Base-by-base conservation (phyloP, 768 basidiomycete genomes). In the Lepiota subincarnata region DNA sequence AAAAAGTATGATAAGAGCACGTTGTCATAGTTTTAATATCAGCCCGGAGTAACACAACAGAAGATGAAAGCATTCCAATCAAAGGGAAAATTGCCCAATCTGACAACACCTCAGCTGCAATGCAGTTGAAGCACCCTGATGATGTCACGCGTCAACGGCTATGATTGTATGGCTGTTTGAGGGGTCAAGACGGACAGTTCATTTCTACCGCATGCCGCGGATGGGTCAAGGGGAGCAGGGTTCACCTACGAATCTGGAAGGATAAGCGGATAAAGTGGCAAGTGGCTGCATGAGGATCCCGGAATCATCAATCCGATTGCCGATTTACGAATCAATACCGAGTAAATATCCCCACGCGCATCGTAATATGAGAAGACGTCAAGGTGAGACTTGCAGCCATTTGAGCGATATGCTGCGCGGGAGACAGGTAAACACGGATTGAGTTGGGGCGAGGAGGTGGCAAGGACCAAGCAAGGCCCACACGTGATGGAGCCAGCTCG, bases 401-500 rank as follows among this genome's bases (percentile, higher is more conserved):
- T 46, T 40, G 16, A 10, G n/a, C 39, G 35, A 7, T 22, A 3
- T 12, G 19, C 41, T 31, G 50, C 37, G n/a, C 26, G 14, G 20
- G 22, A 11, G 19, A 12, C 16, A 44, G 19, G n/a, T 44, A 47
- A 10, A 16, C 13, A 11, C 8, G 18, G 18, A 45, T 22, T n/a
- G 5, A 6, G 13, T 2, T 28, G 22, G 35, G 45, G 45, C 31
- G 39, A 48, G 45, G 38, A 41, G 39, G 28, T 19, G 18, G 39
- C 31, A n/a, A 54, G 46, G 53, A 20, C 6, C 19, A 6, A 16
- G 31, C 50, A 24, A 50, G 50, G 50, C 40, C 14, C 37, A 48
- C 53, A 54, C 53, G 53, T 54, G 53, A 40, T 34, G 37, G 24
- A 43, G 45, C 24, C 44, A 44, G 40, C 44, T 7, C 14, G 13